Conservation (phyloP, 805 yeast species). For the Maudiozyma barnettii region DNA sequence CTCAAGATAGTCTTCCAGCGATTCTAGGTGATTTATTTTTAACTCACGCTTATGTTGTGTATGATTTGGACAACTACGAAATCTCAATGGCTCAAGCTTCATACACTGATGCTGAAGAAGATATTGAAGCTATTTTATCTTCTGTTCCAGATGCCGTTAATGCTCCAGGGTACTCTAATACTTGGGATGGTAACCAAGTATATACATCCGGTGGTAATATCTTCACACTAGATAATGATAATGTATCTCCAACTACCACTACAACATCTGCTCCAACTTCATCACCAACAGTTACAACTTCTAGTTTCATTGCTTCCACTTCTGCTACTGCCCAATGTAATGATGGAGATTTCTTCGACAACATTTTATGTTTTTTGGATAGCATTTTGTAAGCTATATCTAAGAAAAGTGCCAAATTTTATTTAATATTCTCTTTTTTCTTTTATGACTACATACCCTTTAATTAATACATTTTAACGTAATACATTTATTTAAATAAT, state of each 20-base stretch:
- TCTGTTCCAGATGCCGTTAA: conserved; percentile 40
- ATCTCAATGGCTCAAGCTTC: conserved; percentile 48
- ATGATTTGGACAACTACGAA: conserved; percentile 48
- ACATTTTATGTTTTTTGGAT: background rate
- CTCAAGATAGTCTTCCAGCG: conserved; percentile 18
- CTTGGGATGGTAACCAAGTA: conserved; percentile 29
- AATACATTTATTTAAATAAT: too few relatives aligned
- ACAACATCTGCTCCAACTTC: conserved; percentile 1
- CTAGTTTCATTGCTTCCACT: background rate
- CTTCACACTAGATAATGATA: conserved; percentile 10
- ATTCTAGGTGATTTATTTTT: conserved; percentile 51
- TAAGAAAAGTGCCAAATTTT: too few relatives aligned
- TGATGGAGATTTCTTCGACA: background rate
- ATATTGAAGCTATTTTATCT: conserved; percentile 18
- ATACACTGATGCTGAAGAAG: conserved; percentile 10
- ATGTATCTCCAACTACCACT: too few relatives aligned
- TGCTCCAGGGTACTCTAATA: conserved; percentile 41
- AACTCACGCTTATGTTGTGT: conserved; percentile 53
- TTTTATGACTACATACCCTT: too few relatives aligned
- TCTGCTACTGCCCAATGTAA: background rate
- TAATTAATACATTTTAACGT: too few relatives aligned
- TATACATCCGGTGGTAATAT: conserved; percentile 25
- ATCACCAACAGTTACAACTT: background rate
- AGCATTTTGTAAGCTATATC: background rate
- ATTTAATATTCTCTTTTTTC: too few relatives aligned